Evolutionary conservation across 805 yeast genomes (phyloP).

Genomic region (Candida krabiensis): DNA sequence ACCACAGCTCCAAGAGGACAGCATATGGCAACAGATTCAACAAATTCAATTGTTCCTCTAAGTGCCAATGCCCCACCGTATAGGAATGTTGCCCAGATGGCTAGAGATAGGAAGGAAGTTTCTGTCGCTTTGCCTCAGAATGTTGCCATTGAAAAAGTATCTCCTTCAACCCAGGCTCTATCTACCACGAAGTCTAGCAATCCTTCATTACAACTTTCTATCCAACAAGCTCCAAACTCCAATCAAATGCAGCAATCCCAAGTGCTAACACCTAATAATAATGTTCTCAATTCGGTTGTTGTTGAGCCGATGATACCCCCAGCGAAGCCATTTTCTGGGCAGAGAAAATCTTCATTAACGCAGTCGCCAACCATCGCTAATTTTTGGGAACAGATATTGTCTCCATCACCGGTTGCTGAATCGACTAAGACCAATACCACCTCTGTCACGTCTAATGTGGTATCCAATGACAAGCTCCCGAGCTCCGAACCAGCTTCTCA

Average conservation of each 20-base stretch:
- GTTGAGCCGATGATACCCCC: slow-evolving; percentile 19
- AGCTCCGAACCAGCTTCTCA: slow-evolving; percentile 7
- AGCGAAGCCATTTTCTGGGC: slow-evolving; percentile 21
- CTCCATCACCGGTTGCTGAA: slow-evolving; percentile 10
- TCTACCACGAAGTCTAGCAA: not conserved
- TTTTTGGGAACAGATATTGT: slow-evolving; percentile 20
- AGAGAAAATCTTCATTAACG: slow-evolving; percentile 8
- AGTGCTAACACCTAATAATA: slow-evolving; percentile 21
- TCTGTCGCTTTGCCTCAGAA: not conserved
- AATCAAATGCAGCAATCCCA: slow-evolving; percentile 1
- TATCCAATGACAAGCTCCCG: slow-evolving; percentile 2
- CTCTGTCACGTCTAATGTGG: slow-evolving; percentile 2
- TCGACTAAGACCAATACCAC: slow-evolving; percentile 7
- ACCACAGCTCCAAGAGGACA: too few species aligned
- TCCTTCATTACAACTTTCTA: not conserved
- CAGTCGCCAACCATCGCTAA: slow-evolving; percentile 22
- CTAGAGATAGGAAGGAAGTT: not conserved
- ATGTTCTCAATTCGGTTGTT: slow-evolving; percentile 20
- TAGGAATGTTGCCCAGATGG: not conserved
- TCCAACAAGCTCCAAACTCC: too few species aligned
- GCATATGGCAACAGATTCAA: slow-evolving; percentile 6
- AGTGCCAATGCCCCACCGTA: not conserved
- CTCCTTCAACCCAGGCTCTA: not conserved
- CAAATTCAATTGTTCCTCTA: slow-evolving; percentile 6
- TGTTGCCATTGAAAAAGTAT: not conserved